Evolutionary conservation across 2,329 filamentous ascomycete species (phyloP).

Genomic region (Massarina eburnea): DNA sequence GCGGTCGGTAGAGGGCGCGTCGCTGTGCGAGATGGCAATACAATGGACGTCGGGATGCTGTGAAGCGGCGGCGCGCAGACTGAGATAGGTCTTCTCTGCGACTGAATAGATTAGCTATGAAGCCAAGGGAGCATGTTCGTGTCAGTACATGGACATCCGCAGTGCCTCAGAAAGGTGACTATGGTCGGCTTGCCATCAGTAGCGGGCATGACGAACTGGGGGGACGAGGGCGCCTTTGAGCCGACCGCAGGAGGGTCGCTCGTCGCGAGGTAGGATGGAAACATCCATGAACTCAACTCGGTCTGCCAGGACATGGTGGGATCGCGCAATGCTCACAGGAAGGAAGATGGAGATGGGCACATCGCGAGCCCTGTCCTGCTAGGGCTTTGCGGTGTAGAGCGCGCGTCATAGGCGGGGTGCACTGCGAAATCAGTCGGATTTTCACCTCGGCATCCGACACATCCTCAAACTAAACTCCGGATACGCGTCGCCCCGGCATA

Average conservation of each 20-base stretch:
- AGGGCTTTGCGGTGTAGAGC: no score
- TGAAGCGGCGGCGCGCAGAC: conserved; percentile 29
- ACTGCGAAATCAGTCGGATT: background rate
- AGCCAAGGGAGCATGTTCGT: background rate
- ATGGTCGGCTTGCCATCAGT: conserved; percentile 58
- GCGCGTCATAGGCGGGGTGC: conserved; percentile 15
- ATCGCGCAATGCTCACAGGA: background rate
- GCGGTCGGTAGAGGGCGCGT: conserved; percentile 30
- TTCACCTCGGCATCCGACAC: no score
- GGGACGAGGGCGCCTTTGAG: conserved; percentile 58
- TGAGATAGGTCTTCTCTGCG: conserved; percentile 64
- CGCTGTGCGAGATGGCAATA: conserved; percentile 41
- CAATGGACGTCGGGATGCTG: conserved; percentile 29
- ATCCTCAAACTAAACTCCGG: no score
- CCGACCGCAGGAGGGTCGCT: conserved; percentile 56
- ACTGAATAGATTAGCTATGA: conserved; percentile 47
- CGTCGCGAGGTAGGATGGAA: conserved; percentile 28
- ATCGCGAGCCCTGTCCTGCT: no score
- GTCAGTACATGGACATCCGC: conserved; percentile 69
- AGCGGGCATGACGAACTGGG: conserved; percentile 55
- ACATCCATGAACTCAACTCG: conserved; percentile 48
- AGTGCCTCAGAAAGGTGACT: conserved; percentile 70
- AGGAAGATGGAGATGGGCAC: background rate
- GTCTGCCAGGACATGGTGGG: conserved; percentile 41
- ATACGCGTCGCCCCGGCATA: background rate